phyloP scores from a whole-genome alignment of 2,329 filamentous ascomycete species.

The Fusarium sp. region DNA sequence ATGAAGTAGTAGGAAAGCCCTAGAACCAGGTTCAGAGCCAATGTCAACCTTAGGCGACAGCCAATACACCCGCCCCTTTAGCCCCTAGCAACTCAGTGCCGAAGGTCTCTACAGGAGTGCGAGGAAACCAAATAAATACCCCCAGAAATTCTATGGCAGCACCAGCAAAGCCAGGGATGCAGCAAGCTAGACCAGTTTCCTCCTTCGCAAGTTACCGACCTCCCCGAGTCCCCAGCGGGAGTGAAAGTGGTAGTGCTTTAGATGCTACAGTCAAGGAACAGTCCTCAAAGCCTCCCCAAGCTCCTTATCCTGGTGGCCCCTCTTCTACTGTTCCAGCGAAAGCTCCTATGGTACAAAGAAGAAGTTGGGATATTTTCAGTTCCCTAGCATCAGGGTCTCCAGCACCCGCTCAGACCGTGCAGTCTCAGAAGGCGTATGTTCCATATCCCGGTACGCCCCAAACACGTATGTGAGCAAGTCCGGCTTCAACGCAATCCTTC shows the following conservation, averaged over 20 bases:
- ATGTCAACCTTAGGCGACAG: background rate
- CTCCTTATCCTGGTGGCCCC: no score
- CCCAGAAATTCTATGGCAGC: background rate
- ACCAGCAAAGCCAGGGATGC: background rate
- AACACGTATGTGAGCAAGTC: background rate
- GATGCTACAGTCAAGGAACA: background rate
- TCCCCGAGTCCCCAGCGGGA: background rate
- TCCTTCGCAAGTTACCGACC: background rate
- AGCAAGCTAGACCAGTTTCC: background rate
- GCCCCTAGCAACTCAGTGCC: background rate
- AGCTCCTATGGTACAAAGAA: background rate
- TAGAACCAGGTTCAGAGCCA: background rate
- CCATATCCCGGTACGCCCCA: background rate
- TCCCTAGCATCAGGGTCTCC: background rate
- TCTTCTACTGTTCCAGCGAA: background rate
- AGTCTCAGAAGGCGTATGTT: background rate
- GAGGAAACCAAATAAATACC: background rate
- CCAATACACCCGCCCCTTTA: background rate
- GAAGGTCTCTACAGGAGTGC: background rate
- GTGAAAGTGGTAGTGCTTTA: background rate
- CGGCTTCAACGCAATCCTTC: background rate
- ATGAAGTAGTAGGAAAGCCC: background rate
- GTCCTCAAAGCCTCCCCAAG: background rate
- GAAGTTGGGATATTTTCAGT: conserved; percentile 7
- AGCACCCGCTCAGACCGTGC: background rate